phyloP scores from a whole-genome alignment of 1,284 basidiomycete species.

The Phellopilus nigrolimitatus region DNA sequence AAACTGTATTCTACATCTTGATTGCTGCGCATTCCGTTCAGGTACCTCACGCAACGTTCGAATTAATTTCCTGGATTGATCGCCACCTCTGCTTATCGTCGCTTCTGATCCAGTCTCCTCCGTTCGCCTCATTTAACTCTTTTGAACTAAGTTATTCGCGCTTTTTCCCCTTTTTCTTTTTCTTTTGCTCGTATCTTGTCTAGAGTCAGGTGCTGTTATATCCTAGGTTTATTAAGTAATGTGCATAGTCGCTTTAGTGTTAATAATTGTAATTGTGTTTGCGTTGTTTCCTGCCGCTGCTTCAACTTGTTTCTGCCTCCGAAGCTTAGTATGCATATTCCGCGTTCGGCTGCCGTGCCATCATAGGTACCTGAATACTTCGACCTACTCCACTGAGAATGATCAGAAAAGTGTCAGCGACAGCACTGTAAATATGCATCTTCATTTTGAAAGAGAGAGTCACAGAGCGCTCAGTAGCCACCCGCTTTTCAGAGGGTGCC shows the following conservation, averaged over 20 bases:
- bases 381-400: neutral
- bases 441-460: neutral
- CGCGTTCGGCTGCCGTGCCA: neutral
- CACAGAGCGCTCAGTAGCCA: too few relatives aligned
- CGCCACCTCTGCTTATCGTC: neutral
- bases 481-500: too few relatives aligned
- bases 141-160: constrained; percentile 7
- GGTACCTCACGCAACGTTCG: neutral
- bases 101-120: neutral
- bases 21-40: neutral
- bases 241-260: neutral
- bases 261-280: neutral
- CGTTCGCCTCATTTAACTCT: neutral
- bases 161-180: too few relatives aligned
- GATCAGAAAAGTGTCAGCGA: neutral
- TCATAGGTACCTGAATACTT: neutral
- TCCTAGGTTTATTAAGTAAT: neutral
- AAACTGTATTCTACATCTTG: constrained; percentile 10
- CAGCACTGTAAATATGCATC: neutral
- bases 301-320: too few relatives aligned
- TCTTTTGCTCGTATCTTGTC: neutral
- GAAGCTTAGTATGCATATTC: too few relatives aligned
- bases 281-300: too few relatives aligned
- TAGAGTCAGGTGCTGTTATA: neutral
- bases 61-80: neutral